phyloP scores from a whole-genome alignment of 495 filamentous ascomycete genomes.

The Choiromyces venosus region DNA sequence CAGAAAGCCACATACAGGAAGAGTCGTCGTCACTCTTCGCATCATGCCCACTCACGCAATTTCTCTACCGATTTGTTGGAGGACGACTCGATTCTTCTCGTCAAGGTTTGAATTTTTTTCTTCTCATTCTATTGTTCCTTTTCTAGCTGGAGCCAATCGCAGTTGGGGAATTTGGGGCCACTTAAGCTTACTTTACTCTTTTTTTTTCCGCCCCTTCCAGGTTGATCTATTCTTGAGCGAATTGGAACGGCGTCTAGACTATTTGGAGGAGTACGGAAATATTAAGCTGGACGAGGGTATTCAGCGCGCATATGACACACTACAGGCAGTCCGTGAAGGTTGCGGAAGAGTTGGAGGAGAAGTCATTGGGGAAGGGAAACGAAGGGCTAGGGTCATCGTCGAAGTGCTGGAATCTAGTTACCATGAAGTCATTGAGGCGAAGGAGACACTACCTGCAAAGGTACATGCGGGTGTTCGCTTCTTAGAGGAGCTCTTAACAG shows the following conservation, averaged over 20 bases:
- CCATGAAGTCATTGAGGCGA: constrained; percentile 76
- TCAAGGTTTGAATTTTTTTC: constrained; percentile 32
- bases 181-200: neutral
- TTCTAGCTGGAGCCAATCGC: neutral
- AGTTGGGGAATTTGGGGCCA: neutral
- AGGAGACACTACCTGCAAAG: constrained; percentile 85
- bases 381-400: constrained; percentile 79
- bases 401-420: constrained; percentile 91
- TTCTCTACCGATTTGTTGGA: constrained; percentile 40
- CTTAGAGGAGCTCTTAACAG: constrained; percentile 73
- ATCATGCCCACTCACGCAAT: constrained; percentile 28
- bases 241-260: constrained; percentile 76
- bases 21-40: constrained; percentile 27
- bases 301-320: constrained; percentile 69
- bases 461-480: constrained; percentile 78
- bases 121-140: neutral
- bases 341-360: constrained; percentile 90
- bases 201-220: constrained; percentile 43
- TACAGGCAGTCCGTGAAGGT: constrained; percentile 79
- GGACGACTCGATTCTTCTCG: constrained; percentile 33
- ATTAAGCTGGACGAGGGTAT: constrained; percentile 76
- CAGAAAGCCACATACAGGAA: constrained; percentile 21
- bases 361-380: constrained; percentile 77
- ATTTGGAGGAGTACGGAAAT: constrained; percentile 83
- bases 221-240: constrained; percentile 87